Conservation (phyloP, 495 filamentous ascomycete species). For the Hypoxylon lienhwacheense region DNA sequence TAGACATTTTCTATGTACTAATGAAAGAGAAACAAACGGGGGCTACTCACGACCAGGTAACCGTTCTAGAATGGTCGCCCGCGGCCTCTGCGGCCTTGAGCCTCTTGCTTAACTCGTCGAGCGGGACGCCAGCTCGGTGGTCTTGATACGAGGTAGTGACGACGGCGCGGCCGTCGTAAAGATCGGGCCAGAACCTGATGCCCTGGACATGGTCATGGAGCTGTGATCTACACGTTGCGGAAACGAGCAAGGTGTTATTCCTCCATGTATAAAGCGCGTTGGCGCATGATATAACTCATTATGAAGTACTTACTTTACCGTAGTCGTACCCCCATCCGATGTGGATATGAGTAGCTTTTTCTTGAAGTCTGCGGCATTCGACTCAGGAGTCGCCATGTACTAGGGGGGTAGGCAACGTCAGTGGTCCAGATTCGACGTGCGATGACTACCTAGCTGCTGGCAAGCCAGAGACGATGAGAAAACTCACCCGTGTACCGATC, state of each 20-base stretch:
- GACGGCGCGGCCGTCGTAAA: conserved; percentile 67
- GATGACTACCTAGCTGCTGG: not conserved
- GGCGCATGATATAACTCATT: too few relatives aligned
- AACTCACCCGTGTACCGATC: conserved; percentile 66
- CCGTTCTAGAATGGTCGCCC: conserved; percentile 39
- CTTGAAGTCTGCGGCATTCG: conserved; percentile 61
- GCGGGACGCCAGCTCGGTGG: conserved; percentile 52
- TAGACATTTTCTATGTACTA: too few relatives aligned
- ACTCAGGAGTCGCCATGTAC: conserved; percentile 67
- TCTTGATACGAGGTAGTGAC: conserved; percentile 63
- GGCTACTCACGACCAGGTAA: conserved; percentile 58
- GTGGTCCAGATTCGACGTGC: not conserved
- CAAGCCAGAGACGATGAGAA: not conserved
- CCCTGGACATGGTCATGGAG: conserved; percentile 72
- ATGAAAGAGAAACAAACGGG: not conserved
- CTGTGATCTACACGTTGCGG: conserved; percentile 46
- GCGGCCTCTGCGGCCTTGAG: conserved; percentile 53
- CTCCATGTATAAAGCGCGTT: too few relatives aligned
- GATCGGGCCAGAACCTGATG: conserved; percentile 63
- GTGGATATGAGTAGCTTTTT: conserved; percentile 62
- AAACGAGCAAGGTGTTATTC: not conserved
- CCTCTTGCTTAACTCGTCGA: conserved; percentile 60
- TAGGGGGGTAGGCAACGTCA: conserved; percentile 11
- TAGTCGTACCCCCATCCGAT: conserved; percentile 64
- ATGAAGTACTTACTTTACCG: conserved; percentile 54